Evolutionary conservation across 2,329 filamentous ascomycete species (phyloP).

Genomic region (Calonectria montana): DNA sequence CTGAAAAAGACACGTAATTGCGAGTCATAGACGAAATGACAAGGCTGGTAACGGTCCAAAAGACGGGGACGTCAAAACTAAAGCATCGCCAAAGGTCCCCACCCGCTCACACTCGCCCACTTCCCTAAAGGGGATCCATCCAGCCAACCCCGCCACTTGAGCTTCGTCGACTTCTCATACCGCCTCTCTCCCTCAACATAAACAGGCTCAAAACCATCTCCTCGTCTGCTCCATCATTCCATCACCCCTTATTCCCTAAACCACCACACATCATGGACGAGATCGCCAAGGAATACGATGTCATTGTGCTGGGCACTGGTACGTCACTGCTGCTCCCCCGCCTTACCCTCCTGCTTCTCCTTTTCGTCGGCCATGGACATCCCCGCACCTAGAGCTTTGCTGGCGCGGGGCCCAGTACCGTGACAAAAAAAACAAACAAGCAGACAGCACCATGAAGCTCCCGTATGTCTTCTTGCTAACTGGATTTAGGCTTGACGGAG

Average conservation of each 20-base stretch:
- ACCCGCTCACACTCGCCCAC: slow-evolving; percentile 9
- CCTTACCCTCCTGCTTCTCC: slow-evolving; percentile 15
- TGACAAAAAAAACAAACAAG: not conserved
- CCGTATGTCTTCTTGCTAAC: slow-evolving; percentile 34
- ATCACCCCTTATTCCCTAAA: slow-evolving; percentile 25
- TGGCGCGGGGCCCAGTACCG: slow-evolving; percentile 3
- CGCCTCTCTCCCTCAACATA: slow-evolving; percentile 31
- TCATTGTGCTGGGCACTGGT: slow-evolving; percentile 98
- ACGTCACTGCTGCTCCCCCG: slow-evolving; percentile 50
- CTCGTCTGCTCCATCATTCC: slow-evolving; percentile 16
- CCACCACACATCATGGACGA: slow-evolving; percentile 81
- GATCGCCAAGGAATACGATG: slow-evolving; percentile 98
- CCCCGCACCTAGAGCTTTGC: slow-evolving; percentile 38
- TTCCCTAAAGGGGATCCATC: slow-evolving; percentile 1
- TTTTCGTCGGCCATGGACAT: slow-evolving; percentile 23
- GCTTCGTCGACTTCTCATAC: slow-evolving; percentile 32
- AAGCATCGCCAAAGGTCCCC: slow-evolving; percentile 12
- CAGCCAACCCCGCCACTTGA: slow-evolving; percentile 30
- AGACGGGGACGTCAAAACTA: slow-evolving; percentile 7
- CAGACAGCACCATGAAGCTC: slow-evolving; percentile 4
- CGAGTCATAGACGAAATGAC: slow-evolving; percentile 14
- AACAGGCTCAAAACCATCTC: slow-evolving; percentile 13
- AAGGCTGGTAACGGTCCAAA: slow-evolving; percentile 11
- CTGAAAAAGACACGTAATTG: not conserved
- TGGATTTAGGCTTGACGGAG: slow-evolving; percentile 85